phyloP scores from a whole-genome alignment of 495 filamentous ascomycete genomes.

The Penicilliopsis zonata region DNA sequence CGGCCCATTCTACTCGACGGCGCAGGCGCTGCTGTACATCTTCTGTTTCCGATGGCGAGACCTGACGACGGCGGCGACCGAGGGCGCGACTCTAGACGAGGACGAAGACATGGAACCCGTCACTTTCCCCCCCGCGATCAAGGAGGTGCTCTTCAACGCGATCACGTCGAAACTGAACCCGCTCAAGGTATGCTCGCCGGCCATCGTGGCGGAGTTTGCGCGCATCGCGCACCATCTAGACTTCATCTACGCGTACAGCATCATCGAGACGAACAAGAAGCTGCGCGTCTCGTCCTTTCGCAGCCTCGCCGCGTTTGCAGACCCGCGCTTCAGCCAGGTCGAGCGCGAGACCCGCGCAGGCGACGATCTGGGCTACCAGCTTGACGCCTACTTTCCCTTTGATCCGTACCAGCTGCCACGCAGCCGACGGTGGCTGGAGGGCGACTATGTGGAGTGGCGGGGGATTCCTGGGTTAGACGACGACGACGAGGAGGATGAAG shows the following conservation, averaged over 20 bases:
- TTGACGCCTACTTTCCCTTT: slow-evolving; percentile 94
- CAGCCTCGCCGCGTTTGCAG: slow-evolving; percentile 18
- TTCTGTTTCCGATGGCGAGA: slow-evolving; percentile 99
- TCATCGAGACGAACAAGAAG: slow-evolving; percentile 87
- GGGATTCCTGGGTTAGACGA: slow-evolving; percentile 60
- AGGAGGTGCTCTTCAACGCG: slow-evolving; percentile 55
- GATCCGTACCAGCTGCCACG: slow-evolving; percentile 84
- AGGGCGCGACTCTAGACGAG: slow-evolving; percentile 37
- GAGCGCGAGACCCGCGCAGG: slow-evolving; percentile 52
- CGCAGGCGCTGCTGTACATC: slow-evolving; percentile 85
- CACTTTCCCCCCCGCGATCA: slow-evolving; percentile 60
- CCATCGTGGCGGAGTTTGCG: slow-evolving; percentile 85
- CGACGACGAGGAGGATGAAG: slow-evolving; percentile 40
- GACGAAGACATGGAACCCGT: slow-evolving; percentile 52
- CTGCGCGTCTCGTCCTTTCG: slow-evolving; percentile 54
- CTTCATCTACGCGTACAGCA: slow-evolving; percentile 75
- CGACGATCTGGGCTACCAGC: slow-evolving; percentile 57
- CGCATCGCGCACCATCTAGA: slow-evolving; percentile 70
- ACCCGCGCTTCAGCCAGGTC: slow-evolving; percentile 27
- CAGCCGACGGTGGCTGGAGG: slow-evolving; percentile 74
- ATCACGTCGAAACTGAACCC: slow-evolving; percentile 87
- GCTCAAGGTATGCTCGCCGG: slow-evolving; percentile 87
- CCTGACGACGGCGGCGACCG: slow-evolving; percentile 46
- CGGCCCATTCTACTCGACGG: slow-evolving; percentile 72
- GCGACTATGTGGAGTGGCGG: slow-evolving; percentile 78